Evolutionary conservation across 306 rosid species (phyloP).

Genomic region (Malus asiatica): DNA sequence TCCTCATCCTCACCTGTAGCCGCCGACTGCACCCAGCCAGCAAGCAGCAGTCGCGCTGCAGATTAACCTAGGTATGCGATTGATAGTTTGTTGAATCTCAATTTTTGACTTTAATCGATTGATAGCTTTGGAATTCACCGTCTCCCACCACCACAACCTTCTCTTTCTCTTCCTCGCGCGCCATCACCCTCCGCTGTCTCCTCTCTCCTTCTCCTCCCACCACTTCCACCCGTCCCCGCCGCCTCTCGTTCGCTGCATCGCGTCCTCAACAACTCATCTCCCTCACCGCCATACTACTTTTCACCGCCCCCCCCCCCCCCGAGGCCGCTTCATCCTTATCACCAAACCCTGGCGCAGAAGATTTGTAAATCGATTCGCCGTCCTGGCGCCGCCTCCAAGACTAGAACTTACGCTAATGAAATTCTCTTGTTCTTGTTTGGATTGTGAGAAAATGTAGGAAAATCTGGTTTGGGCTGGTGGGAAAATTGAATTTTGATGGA

Average conservation of each 20-base stretch:
- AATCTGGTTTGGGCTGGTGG: background rate
- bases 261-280: conserved; percentile 31
- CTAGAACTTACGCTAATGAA: conserved; percentile 50
- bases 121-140: conserved; percentile 28
- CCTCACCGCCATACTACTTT: conserved; percentile 12
- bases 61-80: no score
- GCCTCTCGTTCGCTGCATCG: background rate
- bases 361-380: conserved; percentile 87
- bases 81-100: no score
- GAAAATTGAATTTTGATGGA: background rate
- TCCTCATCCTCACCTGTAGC: no score
- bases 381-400: conserved; percentile 86
- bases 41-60: no score
- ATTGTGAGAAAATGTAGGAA: background rate
- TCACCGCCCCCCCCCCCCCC: background rate
- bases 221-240: no score
- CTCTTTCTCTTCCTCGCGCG: background rate
- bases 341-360: conserved; percentile 81
- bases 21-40: no score
- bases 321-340: conserved; percentile 17
- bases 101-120: no score
- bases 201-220: no score
- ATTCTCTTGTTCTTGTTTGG: background rate
- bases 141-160: conserved; percentile 24
- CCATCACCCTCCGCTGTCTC: no score